phyloP scores from a whole-genome alignment of 306 rosid genomes.

The Comarum palustre region DNA sequence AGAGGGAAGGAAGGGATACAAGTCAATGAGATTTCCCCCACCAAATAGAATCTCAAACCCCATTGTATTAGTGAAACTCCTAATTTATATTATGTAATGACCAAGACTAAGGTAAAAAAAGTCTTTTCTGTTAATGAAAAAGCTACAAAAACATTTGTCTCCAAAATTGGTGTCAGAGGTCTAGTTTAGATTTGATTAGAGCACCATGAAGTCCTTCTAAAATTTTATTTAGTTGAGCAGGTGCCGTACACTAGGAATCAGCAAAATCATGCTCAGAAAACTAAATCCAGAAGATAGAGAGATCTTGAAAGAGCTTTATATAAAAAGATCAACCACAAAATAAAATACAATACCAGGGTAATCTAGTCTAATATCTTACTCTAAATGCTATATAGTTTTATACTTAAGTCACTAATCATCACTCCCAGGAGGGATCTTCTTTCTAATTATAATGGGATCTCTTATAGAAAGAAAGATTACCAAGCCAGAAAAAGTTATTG shows the following conservation, averaged over 20 bases:
- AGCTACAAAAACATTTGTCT: slow-evolving; percentile 19
- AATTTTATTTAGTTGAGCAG: slow-evolving; percentile 19
- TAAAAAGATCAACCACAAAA: slow-evolving; percentile 11
- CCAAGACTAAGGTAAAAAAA: slow-evolving; percentile 28
- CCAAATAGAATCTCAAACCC: slow-evolving; percentile 36
- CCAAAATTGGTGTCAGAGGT: slow-evolving; percentile 28
- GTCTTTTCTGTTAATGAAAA: slow-evolving; percentile 27
- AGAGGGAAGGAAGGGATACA: slow-evolving; percentile 7
- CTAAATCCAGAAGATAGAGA: slow-evolving; percentile 27
- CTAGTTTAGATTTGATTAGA: slow-evolving; percentile 15
- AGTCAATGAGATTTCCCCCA: slow-evolving; percentile 36
- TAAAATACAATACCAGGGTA: slow-evolving; percentile 21
- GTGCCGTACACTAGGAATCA: slow-evolving; percentile 57
- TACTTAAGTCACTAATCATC: slow-evolving; percentile 31
- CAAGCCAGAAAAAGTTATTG: slow-evolving; percentile 2
- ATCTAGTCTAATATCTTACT: slow-evolving; percentile 45
- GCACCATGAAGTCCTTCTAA: slow-evolving; percentile 14
- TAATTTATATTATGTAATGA: slow-evolving; percentile 16
- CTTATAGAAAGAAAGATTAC: slow-evolving; percentile 1
- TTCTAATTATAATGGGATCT: slow-evolving; percentile 23
- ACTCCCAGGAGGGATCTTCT: slow-evolving; percentile 30
- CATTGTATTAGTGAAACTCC: slow-evolving; percentile 3
- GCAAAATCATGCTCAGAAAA: slow-evolving; percentile 31
- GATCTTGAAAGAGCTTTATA: neutral
- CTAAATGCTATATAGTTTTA: slow-evolving; percentile 16